A percentile compares a stretch with the other conserved stretches of the same genome.
Evolutionary conservation across 2,329 filamentous ascomycete species (phyloP).

Genomic region (Fusarium torreyae): DNA sequence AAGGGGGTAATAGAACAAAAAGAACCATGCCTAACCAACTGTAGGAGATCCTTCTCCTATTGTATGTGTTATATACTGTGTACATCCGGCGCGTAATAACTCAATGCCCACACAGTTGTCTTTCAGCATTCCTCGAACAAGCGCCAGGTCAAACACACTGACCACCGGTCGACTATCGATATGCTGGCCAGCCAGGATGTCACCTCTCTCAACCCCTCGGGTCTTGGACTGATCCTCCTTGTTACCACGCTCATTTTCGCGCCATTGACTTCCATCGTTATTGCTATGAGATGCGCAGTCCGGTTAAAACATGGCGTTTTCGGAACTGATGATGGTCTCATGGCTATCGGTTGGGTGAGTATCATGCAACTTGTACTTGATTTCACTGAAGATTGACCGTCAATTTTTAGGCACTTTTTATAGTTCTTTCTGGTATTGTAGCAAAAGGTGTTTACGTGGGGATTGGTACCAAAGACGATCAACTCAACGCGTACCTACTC

Average conservation of each 20-base stretch:
- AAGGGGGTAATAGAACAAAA: no score
- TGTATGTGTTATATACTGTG: no score
- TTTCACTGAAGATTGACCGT: background rate
- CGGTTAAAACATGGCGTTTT: slow-evolving; percentile 4
- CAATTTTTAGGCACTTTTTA: slow-evolving; percentile 5
- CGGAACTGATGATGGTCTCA: slow-evolving; percentile 25
- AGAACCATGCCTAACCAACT: no score
- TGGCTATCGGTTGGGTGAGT: slow-evolving; percentile 27
- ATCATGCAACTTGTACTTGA: background rate
- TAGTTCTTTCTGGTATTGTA: slow-evolving; percentile 6
- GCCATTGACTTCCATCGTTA: background rate
- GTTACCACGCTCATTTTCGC: slow-evolving; percentile 8
- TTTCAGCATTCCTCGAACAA: no score
- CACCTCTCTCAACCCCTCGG: slow-evolving; percentile 3
- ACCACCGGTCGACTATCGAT: background rate
- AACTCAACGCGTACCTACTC: slow-evolving; percentile 14
- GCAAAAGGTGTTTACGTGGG: slow-evolving; percentile 8
- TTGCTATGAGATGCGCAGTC: slow-evolving; percentile 7
- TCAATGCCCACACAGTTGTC: no score
- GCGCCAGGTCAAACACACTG: no score
- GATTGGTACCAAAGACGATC: slow-evolving; percentile 9
- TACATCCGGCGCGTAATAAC: no score
- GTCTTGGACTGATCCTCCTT: slow-evolving; percentile 22
- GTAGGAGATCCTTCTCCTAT: no score
- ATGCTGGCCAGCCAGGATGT: slow-evolving; percentile 10